Evolutionary conservation across 441 rosid species (phyloP), one percentile per base, ranked within the genome.

Genomic region (Adansonia madagascariensis): DNA sequence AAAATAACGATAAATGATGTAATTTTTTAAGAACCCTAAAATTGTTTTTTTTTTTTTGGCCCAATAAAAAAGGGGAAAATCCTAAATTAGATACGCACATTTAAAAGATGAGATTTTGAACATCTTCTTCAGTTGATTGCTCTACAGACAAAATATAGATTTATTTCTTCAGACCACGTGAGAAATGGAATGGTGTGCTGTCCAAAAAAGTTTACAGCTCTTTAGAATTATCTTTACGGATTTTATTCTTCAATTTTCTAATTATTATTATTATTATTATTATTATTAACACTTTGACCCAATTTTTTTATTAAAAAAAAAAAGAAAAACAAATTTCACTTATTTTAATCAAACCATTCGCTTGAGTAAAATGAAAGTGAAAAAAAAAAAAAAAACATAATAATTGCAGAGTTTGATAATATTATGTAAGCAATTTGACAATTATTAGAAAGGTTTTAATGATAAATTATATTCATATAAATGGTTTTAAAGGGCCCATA

Each of bases 401-500:
- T 69, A 69, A 44, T 20, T 55, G 47, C 3, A 63, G 27, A 4
- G 0, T 53, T 2, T 5, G 70, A 62, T 65, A 15, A 64, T 63
- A 4, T 5, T 35, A 63, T n/a, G 39, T 35, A 64, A 39, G 46
- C 10, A 35, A 6, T 63, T 7, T 39, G 49, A 64, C 69, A 27
- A 64, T 64, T 15, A 64, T 39, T n/a, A 8, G 70, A 65, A 64
- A 65, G 70, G 31, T 27, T 17, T 41, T 65, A n/a, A 17, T n/a
- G 46, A 27, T 43, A 27, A 50, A 61, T 61, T n/a, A 12, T 14
- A 39, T 14, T 61, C 41, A 12, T 11, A 39, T 14, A n/a, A 64
- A 7, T 27, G 31, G 47, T 31, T 6, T 27, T 35, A 6, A 6
- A 53, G 77, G 80, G 75, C 75, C 75, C 80, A 57, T 59, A 6